A percentile compares a stretch with the other conserved stretches of the same genome.
These are phyloP conservation scores for Camellia sinensis DNA, from an alignment of 148 eudicot genomes.

Conservation along the genomic window DNA sequence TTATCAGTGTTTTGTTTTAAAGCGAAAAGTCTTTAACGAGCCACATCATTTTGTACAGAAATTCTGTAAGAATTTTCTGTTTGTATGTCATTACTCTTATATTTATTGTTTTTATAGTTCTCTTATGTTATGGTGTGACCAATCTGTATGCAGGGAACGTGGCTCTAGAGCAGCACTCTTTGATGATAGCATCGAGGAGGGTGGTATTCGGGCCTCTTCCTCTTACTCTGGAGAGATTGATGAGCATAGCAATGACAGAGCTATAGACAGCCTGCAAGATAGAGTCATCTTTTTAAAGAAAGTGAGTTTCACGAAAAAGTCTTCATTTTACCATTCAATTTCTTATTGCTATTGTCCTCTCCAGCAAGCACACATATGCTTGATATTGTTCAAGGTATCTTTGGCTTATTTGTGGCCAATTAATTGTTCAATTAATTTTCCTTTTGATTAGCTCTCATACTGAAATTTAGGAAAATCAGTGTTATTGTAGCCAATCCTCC, in stretches of 20 bases:
- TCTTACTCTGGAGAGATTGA: conserved; percentile 55
- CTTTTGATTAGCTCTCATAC: not conserved
- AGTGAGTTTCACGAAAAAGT: conserved; percentile 34
- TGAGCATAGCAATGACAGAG: conserved; percentile 69
- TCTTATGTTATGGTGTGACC: not conserved
- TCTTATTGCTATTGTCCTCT: not conserved
- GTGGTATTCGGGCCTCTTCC: conserved; percentile 74
- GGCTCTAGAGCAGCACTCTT: conserved; percentile 55
- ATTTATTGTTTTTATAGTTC: not conserved
- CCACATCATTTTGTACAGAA: too few species aligned
- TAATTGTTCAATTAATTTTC: not conserved
- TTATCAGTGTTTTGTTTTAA: too few species aligned
- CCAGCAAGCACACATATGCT: not conserved
- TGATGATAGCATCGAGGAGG: conserved; percentile 77
- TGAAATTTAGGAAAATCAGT: not conserved
- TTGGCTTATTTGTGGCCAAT: not conserved
- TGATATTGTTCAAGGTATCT: not conserved
- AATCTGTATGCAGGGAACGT: conserved; percentile 56
- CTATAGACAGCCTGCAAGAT: conserved; percentile 67
- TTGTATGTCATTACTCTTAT: not conserved
- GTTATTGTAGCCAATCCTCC: not conserved
- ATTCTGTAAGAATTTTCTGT: not conserved
- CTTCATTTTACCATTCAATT: not conserved
- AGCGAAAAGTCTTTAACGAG: too few species aligned
- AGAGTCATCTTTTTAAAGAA: conserved; percentile 74